These are phyloP conservation scores for Lactarius sanguifluus DNA, from an alignment of 768 basidiomycete species.

Conservation along the genomic window DNA sequence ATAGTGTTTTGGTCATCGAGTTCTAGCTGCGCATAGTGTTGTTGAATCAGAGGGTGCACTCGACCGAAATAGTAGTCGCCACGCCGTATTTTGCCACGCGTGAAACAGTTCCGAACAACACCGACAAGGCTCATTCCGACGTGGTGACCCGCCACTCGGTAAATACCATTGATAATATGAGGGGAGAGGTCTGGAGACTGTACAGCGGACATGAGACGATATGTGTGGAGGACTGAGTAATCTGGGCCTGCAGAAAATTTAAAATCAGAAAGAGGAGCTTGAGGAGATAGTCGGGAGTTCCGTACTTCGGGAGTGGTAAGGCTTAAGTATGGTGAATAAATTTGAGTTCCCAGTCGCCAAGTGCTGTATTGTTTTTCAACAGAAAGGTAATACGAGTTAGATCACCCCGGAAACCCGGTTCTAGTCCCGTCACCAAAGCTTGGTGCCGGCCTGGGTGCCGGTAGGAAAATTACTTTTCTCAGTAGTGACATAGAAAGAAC, in stretches of 20 bases:
- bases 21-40: not conserved
- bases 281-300: not conserved
- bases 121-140: not conserved
- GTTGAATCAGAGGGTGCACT: not conserved
- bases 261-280: not conserved
- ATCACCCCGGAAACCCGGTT: not conserved
- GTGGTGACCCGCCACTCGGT: not conserved
- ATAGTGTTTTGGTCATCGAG: not conserved
- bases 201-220: not conserved
- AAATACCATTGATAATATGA: not conserved
- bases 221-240: no score
- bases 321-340: not conserved
- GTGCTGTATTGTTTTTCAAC: not conserved
- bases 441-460: no score
- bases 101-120: not conserved
- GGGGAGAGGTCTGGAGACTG: not conserved
- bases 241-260: slow-evolving; percentile 10
- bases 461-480: not conserved
- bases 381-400: not conserved
- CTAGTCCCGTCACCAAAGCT: no score
- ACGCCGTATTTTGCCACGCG: not conserved
- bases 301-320: not conserved
- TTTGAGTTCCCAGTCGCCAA: not conserved
- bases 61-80: not conserved
- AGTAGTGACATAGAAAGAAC: not conserved